Evolutionary conservation across 306 rosid species (phyloP).

Genomic region (Adenanthera pavonina): DNA sequence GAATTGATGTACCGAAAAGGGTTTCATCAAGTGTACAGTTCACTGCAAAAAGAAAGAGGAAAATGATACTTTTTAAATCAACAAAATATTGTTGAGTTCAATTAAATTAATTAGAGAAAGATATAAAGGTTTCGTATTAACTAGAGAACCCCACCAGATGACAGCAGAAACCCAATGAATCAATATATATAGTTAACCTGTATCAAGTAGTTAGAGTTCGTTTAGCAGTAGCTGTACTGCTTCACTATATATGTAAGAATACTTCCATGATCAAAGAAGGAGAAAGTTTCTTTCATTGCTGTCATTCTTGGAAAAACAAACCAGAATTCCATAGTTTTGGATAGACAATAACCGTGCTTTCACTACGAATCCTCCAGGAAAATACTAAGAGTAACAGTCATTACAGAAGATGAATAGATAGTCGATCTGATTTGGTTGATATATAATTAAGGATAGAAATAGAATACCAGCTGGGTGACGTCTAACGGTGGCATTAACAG

Average conservation of each 20-base stretch:
- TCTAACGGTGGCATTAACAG: slow-evolving; percentile 56
- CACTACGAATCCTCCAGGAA: neutral
- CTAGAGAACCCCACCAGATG: neutral
- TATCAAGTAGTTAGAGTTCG: too few species aligned
- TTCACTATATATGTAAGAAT: too few species aligned
- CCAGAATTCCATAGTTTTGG: neutral
- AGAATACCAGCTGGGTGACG: slow-evolving; percentile 42
- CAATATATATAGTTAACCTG: too few species aligned
- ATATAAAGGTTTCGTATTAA: neutral
- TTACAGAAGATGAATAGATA: neutral
- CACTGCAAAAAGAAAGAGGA: slow-evolving; percentile 38
- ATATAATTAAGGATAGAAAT: neutral
- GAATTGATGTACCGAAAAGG: too few species aligned
- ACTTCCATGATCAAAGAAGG: too few species aligned
- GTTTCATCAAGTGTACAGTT: too few species aligned
- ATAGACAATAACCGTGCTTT: neutral
- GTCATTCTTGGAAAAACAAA: neutral
- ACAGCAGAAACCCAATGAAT: too few species aligned
- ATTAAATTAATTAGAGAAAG: neutral
- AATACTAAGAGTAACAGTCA: neutral
- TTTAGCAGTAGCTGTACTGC: too few species aligned
- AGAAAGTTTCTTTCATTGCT: too few species aligned
- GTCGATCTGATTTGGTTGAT: neutral
- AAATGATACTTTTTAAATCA: too few species aligned
- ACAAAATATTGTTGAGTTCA: neutral